Percentiles rank a stretch among this genome's conserved stretches.
Evolutionary conservation across 2,329 filamentous ascomycete genomes (phyloP).

Genomic region (Colletotrichum musicola): DNA sequence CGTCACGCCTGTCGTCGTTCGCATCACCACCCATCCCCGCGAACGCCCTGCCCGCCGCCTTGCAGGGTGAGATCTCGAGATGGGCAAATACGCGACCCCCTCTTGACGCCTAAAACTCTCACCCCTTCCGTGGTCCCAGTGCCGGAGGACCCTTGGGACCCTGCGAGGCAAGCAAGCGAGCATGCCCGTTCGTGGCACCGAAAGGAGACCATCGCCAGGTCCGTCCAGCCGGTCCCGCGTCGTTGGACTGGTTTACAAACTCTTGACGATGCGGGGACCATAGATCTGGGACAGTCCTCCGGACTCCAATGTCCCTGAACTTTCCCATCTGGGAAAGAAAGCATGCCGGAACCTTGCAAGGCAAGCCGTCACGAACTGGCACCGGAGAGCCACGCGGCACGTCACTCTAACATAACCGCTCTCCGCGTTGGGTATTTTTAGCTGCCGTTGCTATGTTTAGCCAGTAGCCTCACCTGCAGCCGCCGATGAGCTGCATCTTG

Average conservation of each 20-base stretch:
- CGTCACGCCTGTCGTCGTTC: conserved; percentile 33
- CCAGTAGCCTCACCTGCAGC: conserved; percentile 52
- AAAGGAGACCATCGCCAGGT: conserved; percentile 12
- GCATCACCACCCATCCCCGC: neutral
- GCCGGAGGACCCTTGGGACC: conserved; percentile 9
- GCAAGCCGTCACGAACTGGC: neutral
- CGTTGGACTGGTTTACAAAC: neutral
- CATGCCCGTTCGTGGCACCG: conserved; percentile 18
- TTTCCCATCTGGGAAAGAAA: neutral
- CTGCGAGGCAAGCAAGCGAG: conserved; percentile 12
- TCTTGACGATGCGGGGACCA: conserved; percentile 11
- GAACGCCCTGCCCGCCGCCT: neutral
- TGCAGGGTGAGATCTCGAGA: conserved; percentile 29
- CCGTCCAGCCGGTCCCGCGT: conserved; percentile 6
- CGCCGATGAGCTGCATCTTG: conserved; percentile 48
- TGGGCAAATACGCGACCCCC: conserved; percentile 22
- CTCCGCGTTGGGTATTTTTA: conserved; percentile 48
- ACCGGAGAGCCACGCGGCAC: conserved; percentile 7
- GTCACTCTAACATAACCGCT: conserved; percentile 23
- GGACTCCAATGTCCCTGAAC: neutral
- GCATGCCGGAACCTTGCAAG: neutral
- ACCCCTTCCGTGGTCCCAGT: conserved; percentile 29
- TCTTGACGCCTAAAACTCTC: conserved; percentile 20
- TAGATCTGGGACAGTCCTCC: conserved; percentile 14
- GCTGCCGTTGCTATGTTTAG: conserved; percentile 53